phyloP scores from a whole-genome alignment of 371 early-diverging fungal species.

The Rhizopus sp. region DNA sequence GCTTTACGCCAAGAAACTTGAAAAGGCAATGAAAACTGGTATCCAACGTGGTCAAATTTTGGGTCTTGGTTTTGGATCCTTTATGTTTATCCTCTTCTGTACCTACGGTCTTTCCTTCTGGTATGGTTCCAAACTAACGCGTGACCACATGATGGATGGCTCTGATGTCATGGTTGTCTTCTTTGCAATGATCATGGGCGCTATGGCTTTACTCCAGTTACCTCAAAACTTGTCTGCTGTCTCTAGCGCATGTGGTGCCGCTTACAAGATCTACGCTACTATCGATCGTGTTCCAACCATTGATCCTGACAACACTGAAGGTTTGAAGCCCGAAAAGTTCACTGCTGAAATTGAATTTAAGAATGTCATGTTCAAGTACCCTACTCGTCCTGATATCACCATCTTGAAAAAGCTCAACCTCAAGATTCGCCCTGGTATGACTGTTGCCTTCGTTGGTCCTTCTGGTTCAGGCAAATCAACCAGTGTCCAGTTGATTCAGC shows the following conservation, averaged over 20 bases:
- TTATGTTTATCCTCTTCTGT: conserved; percentile 65
- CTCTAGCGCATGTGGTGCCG: conserved; percentile 65
- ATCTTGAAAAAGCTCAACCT: conserved; percentile 64
- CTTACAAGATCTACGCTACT: conserved; percentile 68
- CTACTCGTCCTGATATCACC: conserved; percentile 70
- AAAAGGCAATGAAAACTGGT: conserved; percentile 60
- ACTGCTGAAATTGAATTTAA: conserved; percentile 70
- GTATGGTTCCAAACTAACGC: conserved; percentile 68
- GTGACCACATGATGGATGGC: conserved; percentile 46
- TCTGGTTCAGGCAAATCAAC: conserved; percentile 94
- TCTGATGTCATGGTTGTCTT: conserved; percentile 66
- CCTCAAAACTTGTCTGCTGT: conserved; percentile 65
- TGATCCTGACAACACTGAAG: conserved; percentile 55
- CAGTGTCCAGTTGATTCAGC: conserved; percentile 80
- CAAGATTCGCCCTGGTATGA: conserved; percentile 69
- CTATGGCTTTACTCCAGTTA: conserved; percentile 41
- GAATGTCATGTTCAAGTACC: conserved; percentile 73
- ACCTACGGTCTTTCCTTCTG: conserved; percentile 78
- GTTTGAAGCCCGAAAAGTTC: conserved; percentile 48
- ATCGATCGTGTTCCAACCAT: conserved; percentile 77
- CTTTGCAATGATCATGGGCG: conserved; percentile 68
- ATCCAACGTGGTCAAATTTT: conserved; percentile 52
- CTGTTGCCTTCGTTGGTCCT: conserved; percentile 77
- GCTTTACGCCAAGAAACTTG: conserved; percentile 61
- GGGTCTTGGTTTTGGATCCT: conserved; percentile 62